phyloP scores from a whole-genome alignment of 108 stramenopile species.

The Fistulifera solaris region DNA sequence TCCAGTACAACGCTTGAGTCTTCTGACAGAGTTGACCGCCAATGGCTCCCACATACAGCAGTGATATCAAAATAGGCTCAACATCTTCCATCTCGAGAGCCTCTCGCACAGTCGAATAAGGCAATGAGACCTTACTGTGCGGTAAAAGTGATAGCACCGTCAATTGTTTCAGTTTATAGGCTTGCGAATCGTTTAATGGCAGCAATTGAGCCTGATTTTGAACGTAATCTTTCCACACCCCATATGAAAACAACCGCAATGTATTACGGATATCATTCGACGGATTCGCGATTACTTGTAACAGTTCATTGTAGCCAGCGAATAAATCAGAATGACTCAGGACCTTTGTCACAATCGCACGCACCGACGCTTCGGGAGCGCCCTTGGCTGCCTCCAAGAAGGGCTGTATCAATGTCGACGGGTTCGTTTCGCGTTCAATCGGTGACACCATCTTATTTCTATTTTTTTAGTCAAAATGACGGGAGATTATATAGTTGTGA shows the following conservation, averaged over 20 bases:
- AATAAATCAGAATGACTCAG: neutral
- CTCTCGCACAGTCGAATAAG: no score
- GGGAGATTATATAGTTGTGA: no score
- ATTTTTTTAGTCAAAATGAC: no score
- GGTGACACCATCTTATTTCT: no score
- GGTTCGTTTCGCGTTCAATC: no score
- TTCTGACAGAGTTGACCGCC: no score
- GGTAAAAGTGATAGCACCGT: conserved; percentile 30
- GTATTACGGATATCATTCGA: conserved; percentile 22
- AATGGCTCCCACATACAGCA: no score
- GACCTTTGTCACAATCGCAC: neutral
- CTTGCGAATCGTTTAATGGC: conserved; percentile 24
- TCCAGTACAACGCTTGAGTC: no score
- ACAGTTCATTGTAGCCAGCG: neutral
- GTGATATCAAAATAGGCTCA: no score
- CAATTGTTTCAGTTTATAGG: conserved; percentile 34
- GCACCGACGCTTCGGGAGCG: neutral
- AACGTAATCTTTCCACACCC: conserved; percentile 13
- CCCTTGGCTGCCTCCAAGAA: neutral
- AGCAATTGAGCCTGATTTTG: conserved; percentile 5
- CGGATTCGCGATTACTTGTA: neutral
- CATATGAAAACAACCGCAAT: conserved; percentile 46
- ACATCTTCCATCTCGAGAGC: no score
- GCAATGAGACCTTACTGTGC: conserved; percentile 1
- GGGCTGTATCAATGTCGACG: neutral